Base-by-base conservation (phyloP, 257 asterid species). In the Vinca minor region DNA sequence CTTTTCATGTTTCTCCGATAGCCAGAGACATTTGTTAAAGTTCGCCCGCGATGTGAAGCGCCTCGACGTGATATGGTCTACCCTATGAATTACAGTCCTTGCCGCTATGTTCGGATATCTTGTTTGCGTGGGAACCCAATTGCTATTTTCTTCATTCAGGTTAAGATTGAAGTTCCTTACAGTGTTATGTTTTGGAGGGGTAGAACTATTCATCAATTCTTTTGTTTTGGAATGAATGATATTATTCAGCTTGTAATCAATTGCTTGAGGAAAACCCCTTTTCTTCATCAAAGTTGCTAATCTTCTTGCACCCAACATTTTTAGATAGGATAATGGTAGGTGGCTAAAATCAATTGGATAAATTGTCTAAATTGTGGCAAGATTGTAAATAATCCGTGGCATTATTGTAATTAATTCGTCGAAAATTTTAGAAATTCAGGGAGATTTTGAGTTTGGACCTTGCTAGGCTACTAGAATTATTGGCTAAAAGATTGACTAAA, bases 61-160 rank as follows among this genome's bases (percentile, higher is more conserved):
- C 98, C 98, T 77, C 84, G 97, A 45, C 95, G 97, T 28, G 98
- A 93, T 77, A 84, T 93, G 86, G 76, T 74, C 69, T 93, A 93
- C 73, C 88, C 95, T 54, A 83, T 82, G 89, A 89, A 79, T 62
- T 89, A 93, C 77, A 79, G 90, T 18, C 97, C 98, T 61, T 87
- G 94, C 76, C 96, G 88, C 67, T 93, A 84, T 80, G 94, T 93
- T 69, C 84, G 98, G 59, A 83, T 93, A 71, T 89, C 98, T 65
- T 93, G 97, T 82, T 79, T 89, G 91, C 95, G 98, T 31, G 98
- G 98, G 54, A 89, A 77, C 72, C 97, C 97, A 67, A 93, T 93
- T 76, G 97, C 98, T 63, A 71, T 93, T 41, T 93, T 89, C 79
- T 89, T 85, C 78, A 80, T 93, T 74, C 98, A 93, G 97, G 98